Evolutionary conservation across 78 protist genomes (phyloP), one percentile per base, ranked within the genome.

Genomic region (Dictyostelium discoideum): DNA sequence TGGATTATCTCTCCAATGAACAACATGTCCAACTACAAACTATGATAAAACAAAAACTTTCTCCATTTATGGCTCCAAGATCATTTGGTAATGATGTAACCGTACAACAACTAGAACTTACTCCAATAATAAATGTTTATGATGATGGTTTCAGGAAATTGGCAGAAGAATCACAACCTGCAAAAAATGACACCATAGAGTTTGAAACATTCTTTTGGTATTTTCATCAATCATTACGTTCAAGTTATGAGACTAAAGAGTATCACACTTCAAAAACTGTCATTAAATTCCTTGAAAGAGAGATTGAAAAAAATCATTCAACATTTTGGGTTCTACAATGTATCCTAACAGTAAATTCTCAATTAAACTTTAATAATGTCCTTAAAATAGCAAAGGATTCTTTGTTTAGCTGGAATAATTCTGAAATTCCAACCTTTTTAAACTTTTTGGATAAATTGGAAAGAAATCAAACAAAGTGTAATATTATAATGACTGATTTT

Each of bases 281-380:
- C 3, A 42, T 78, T 10, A 2, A 20, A n/a, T 78, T 78, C 29
- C 29, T 78, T 16, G 60, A 78, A 44, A 42, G 44, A 5, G 84
- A 78, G 16, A 40, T 78, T 8, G 24, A 3, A 78, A 42, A 42
- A 22, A 4, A 18, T 18, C 84, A 78, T 78, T 22, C 84, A 78
- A 40, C 84, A 40, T 78, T 78, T 42, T 78, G 84, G 84, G 84
- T 78, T n/a, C 84, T 78, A 22, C 84, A 78, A 78, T 78, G 84
- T 44, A 32, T 78, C n/a, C 29, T 78, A 3, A 78, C 84, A 7
- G 37, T 42, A 42, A 50, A 78, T 6, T 40, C 50, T 40, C 44
- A 42, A 40, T 3, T 42, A n/a, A 60, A 60, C 26, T 20, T 60
- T 60, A 29, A 24, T 5, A 78, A 78, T n/a, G 8, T 78, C 8